phyloP scores from a whole-genome alignment of 2,329 filamentous ascomycete species.

The Penicillium frequentans region DNA sequence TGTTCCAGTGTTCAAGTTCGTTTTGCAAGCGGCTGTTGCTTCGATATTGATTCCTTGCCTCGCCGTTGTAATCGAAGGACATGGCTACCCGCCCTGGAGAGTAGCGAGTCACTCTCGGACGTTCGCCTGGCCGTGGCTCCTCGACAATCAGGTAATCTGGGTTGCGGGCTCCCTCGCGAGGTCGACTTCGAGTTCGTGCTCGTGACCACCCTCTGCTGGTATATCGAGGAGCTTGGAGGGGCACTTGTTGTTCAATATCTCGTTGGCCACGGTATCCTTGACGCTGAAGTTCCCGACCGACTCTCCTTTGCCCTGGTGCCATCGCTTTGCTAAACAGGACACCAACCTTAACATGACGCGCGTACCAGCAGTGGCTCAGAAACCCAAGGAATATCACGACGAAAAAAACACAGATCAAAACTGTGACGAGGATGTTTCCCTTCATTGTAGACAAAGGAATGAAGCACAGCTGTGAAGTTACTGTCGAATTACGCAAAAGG shows the following conservation, averaged over 20 bases:
- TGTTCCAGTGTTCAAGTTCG: no score
- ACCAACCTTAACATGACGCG: neutral
- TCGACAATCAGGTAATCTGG: neutral
- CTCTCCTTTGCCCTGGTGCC: neutral
- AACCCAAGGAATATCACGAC: neutral
- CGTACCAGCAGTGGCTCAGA: slow-evolving; percentile 8
- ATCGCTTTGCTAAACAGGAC: neutral
- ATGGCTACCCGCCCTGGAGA: neutral
- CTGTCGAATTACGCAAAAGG: neutral
- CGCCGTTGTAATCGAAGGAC: no score
- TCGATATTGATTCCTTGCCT: no score
- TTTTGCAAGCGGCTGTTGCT: no score
- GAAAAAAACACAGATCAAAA: slow-evolving; percentile 10
- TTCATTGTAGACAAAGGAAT: slow-evolving; percentile 10
- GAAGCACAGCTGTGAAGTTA: neutral
- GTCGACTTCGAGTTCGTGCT: neutral
- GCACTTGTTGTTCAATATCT: neutral
- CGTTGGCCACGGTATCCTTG: neutral
- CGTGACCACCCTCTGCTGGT: neutral
- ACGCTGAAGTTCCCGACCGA: neutral
- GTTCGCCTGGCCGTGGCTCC: neutral
- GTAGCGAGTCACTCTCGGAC: neutral
- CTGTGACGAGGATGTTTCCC: slow-evolving; percentile 13
- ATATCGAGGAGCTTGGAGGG: neutral
- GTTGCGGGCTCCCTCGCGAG: neutral